A percentile compares a stretch with the other conserved stretches of the same genome.
These are phyloP conservation scores for Tricholoma matsutake DNA, from an alignment of 768 basidiomycete genomes.

Conservation along the genomic window DNA sequence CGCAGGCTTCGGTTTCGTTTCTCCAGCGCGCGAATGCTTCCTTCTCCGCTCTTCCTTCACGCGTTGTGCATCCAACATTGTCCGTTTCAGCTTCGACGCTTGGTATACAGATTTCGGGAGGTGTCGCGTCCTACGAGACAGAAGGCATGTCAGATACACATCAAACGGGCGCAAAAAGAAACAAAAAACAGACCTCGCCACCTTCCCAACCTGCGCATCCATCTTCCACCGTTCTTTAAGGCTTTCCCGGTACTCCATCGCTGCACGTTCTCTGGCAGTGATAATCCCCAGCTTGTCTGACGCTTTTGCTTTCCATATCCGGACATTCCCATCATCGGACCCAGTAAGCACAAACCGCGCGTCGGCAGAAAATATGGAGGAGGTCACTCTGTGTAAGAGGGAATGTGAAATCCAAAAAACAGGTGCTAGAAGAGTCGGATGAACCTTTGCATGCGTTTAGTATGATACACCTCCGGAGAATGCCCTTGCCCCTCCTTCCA, in stretches of 20 bases:
- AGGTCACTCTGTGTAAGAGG: conserved; percentile 63
- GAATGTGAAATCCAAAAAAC: neutral
- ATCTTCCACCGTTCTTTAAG: conserved; percentile 88
- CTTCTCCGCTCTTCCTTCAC: conserved; percentile 94
- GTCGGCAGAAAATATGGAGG: conserved; percentile 85
- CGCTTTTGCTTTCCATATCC: conserved; percentile 93
- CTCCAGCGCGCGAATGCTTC: conserved; percentile 84
- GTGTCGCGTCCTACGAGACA: conserved; percentile 59
- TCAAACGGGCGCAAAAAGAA: conserved; percentile 2
- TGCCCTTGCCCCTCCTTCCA: conserved; percentile 88
- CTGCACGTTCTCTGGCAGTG: conserved; percentile 85
- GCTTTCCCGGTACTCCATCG: conserved; percentile 88
- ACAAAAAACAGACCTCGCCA: conserved; percentile 62
- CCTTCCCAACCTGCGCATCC: conserved; percentile 75
- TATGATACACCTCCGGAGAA: conserved; percentile 90
- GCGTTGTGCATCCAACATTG: conserved; percentile 85
- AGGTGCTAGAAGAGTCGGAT: conserved; percentile 9
- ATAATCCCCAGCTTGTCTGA: conserved; percentile 90
- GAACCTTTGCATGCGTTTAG: conserved; percentile 97
- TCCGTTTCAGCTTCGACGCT: conserved; percentile 81
- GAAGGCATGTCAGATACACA: conserved; percentile 4
- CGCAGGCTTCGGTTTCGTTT: conserved; percentile 87
- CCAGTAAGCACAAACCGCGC: conserved; percentile 88
- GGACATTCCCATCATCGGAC: conserved; percentile 93
- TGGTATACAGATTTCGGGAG: conserved; percentile 90